phyloP scores from a whole-genome alignment of 306 rosid species.

The Quercus parvula region DNA sequence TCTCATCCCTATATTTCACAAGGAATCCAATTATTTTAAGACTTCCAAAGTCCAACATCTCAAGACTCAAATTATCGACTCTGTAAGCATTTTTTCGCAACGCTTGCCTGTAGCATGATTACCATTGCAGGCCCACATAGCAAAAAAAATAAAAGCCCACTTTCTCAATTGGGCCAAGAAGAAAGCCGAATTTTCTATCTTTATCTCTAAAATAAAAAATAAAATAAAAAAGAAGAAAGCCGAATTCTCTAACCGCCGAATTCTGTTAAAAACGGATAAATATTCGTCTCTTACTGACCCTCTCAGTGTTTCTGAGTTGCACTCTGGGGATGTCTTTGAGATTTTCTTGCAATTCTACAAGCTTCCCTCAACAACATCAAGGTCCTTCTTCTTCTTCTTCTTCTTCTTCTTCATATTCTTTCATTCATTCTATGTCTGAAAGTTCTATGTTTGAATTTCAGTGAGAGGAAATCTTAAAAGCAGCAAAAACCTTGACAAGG shows the following conservation, averaged over 20 bases:
- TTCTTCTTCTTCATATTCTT: not conserved
- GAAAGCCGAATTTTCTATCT: no score
- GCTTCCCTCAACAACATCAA: slow-evolving; percentile 26
- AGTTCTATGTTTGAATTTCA: slow-evolving; percentile 1
- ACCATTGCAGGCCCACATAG: no score
- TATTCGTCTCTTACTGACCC: not conserved
- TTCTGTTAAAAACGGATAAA: not conserved
- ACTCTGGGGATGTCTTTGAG: slow-evolving; percentile 35
- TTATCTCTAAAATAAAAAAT: no score
- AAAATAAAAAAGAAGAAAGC: no score
- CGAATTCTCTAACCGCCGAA: not conserved
- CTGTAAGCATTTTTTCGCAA: no score
- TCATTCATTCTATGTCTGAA: not conserved
- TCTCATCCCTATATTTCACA: no score
- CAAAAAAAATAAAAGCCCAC: no score
- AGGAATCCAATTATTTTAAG: no score
- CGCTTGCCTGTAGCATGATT: no score
- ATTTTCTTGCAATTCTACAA: slow-evolving; percentile 25
- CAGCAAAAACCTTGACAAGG: slow-evolving; percentile 32
- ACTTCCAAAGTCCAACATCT: no score
- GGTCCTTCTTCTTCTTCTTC: slow-evolving; percentile 15
- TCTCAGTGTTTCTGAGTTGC: not conserved
- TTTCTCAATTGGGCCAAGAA: no score
- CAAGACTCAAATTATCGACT: no score
- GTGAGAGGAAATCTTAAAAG: slow-evolving; percentile 8